Evolutionary conservation across 2,329 filamentous ascomycete species (phyloP).

Genomic region (Fusarium globosum): DNA sequence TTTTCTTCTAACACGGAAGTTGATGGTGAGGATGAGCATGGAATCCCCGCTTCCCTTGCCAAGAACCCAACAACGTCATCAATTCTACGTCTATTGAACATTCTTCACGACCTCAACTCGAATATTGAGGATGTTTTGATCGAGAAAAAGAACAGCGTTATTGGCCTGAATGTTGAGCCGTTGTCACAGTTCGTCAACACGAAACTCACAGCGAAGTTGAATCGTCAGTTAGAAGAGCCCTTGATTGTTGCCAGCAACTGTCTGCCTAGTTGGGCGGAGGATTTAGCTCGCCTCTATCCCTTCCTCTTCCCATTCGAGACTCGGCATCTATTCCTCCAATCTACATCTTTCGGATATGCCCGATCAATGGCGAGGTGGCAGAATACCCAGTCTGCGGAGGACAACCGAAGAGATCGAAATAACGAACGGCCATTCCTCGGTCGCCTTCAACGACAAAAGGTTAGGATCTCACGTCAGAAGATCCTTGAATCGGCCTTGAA

Average conservation of each 20-base stretch:
- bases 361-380: slow-evolving; percentile 98
- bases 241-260: slow-evolving; percentile 97
- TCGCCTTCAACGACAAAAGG: slow-evolving; percentile 92
- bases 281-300: slow-evolving; percentile 90
- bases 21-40: slow-evolving; percentile 65
- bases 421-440: slow-evolving; percentile 94
- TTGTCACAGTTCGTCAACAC: slow-evolving; percentile 97
- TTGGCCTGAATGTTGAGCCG: slow-evolving; percentile 82
- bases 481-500: slow-evolving; percentile 97
- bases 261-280: slow-evolving; percentile 94
- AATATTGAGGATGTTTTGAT: slow-evolving; percentile 92
- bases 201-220: slow-evolving; percentile 96
- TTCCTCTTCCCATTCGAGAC: slow-evolving; percentile 99
- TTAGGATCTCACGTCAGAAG: slow-evolving; percentile 94
- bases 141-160: slow-evolving; percentile 73
- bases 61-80: slow-evolving; percentile 87
- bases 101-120: slow-evolving; percentile 91
- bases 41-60: slow-evolving; percentile 81
- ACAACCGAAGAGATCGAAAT: slow-evolving; percentile 82
- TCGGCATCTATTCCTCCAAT: slow-evolving; percentile 94
- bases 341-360: slow-evolving; percentile 97
- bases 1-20: slow-evolving; percentile 63
- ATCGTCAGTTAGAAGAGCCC: slow-evolving; percentile 95
- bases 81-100: slow-evolving; percentile 88
- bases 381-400: slow-evolving; percentile 84